Base-by-base conservation (phyloP, 148 eudicot genomes). In the Rhododendron molle region DNA sequence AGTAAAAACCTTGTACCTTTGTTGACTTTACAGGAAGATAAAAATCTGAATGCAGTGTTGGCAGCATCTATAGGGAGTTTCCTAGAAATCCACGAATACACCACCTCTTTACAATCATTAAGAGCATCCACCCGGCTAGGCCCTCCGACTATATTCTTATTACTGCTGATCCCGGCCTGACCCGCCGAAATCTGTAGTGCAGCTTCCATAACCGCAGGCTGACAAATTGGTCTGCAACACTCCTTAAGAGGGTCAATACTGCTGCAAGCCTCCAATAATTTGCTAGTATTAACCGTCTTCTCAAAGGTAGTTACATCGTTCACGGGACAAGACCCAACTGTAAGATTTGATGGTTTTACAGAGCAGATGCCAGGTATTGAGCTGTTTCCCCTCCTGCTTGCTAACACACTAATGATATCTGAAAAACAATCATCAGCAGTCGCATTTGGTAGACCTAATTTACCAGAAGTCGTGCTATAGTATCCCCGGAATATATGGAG, bases 11-110 rank as follows among this genome's bases (percentile, higher is more conserved):
- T 50, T 21, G 18, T 90, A 96, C 99, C 99, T 95, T 91, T 95
- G 93, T 95, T 97, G 44, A 94, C 93, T 91, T 95, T 97, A 86
- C 99, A 97, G 49, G 98, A 87, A 90, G 96, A 91, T 86, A 97
- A 87, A 85, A 90, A 90, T 84, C 99, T 91, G 86, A 93, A 92
- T 1, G 92, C 94, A 86, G 88, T 80, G 87, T 97, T 92, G 67
- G 99, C 98, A 86, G 88, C 90, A 67, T 95, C 95, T 71, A 89
- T 85, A 62, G 98, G 80, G 58, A 97, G 98, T 84, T 94, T 94
- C 88, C 94, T 89, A 23, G 99, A 91, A 88, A 97, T 91, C 98
- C 98, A 97, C 30, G 98, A 92, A 86, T 89, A 89, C 38, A 95
- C 96, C 80, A 97, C 98, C 80, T 95, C 93, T 85, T 95, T 97